Evolutionary conservation across 2,329 filamentous ascomycete species (phyloP), one percentile per base, ranked within the genome.

Genomic region (Paracamarosporium sp.): DNA sequence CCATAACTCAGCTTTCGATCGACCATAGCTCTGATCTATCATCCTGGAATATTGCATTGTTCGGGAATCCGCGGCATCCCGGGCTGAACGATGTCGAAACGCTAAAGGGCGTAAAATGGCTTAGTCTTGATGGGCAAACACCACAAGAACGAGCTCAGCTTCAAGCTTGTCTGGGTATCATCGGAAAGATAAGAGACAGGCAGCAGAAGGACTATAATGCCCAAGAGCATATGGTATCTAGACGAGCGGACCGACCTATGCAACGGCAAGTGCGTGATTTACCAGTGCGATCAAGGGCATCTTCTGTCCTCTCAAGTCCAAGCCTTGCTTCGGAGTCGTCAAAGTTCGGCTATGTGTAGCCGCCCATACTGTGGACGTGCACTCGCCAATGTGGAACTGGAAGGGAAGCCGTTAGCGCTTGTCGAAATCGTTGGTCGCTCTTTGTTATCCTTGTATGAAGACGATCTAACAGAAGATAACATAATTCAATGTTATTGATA

Each of bases 31-130:
- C 36, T 11, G 33, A 35, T 25, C 13, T 27, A 3, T 52, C 35
- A 6, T 52, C 48, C 2, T 52, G 48, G 35, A 52, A 52, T 20
- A 52, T 52, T 11, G 48, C 35, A 30, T 15, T 52, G 13, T 52
- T 52, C 30, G 50, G 50, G 8, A 11, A 43, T 13, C 50, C 50
- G 9, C 50, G 25, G 13, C 50, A 52, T 43, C 36, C 50, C 43
- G n/a, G 24, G 9, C 13, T 31, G 20, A 35, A 43, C 36, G 20
- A 31, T 20, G 24, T 52, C 35, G 36, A 33, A 40, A 43, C 17
- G 13, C 5, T 52, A 4, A 43, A 52, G 27, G 35, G 36, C 50
- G 22, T 43, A 22, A 24, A 31, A 17, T 52, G 35, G 50, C 27
- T 52, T 20, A 43, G 35, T 27, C 35, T 43, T 27, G 35, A 52